These are phyloP conservation scores for Penicillium crustosum DNA, from an alignment of 2,329 filamentous ascomycete genomes.

Conservation along the genomic window DNA sequence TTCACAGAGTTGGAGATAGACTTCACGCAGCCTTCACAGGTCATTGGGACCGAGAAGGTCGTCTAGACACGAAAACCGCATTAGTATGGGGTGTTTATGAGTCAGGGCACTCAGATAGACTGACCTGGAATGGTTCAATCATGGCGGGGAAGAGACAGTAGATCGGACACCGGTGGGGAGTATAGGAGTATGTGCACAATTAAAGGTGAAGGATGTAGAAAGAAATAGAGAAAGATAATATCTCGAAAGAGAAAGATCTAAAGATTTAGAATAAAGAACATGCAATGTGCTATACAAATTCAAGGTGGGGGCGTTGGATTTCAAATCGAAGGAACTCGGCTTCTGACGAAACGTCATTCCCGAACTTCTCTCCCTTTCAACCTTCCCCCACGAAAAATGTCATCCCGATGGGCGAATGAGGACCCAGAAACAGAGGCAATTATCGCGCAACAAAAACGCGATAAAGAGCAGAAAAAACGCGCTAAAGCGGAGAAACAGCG, in stretches of 20 bases:
- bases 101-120: constrained; percentile 12
- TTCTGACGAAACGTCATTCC: constrained; percentile 27
- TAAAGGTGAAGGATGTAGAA: background rate
- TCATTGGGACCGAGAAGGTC: constrained; percentile 90
- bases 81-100: constrained; percentile 18
- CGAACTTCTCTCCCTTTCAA: constrained; percentile 6
- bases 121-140: constrained; percentile 50
- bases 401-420: constrained; percentile 84
- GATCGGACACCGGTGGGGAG: constrained; percentile 6
- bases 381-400: constrained; percentile 48
- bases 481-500: constrained; percentile 79
- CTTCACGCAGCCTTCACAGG: constrained; percentile 84
- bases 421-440: constrained; percentile 77
- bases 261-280: background rate
- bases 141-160: constrained; percentile 29
- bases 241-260: background rate
- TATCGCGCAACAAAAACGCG: constrained; percentile 65
- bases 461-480: constrained; percentile 87
- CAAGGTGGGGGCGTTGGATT: constrained; percentile 29
- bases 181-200: background rate
- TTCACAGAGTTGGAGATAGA: constrained; percentile 77
- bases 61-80: constrained; percentile 57
- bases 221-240: background rate
- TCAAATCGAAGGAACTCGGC: constrained; percentile 35
- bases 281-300: constrained; percentile 3